Base-by-base conservation (phyloP, 257 asterid genomes). In the Handroanthus guayacan region DNA sequence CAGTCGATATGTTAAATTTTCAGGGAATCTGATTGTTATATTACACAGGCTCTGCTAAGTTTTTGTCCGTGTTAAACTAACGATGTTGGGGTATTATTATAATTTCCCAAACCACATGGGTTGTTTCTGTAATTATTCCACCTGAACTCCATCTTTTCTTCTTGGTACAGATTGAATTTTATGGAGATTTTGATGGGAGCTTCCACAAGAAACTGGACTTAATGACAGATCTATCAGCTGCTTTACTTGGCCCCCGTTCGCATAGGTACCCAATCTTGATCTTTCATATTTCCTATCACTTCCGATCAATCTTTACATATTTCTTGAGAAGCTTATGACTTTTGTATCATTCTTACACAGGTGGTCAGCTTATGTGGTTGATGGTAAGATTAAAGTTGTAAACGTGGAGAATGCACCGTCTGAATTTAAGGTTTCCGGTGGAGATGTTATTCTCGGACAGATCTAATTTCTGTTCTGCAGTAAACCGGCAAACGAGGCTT, bases 141-240 rank as follows among this genome's bases (percentile, higher is more conserved):
- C 14, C 50, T 64, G 39, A 16, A 39, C 54, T 37, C n/a, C 51
- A 60, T 65, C 20, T 74, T 64, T 5, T 67, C n/a, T 73, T 71
- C 20, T 64, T 55, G 50, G n/a, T 76, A 74, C 87, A 92, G 99
- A 89, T 95, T 78, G 99, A 95, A 68, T 95, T 95, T 79, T 95
- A 91, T 75, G 99, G 98, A 76, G 99, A 95, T 81, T 91, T 92
- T 60, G 99, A 95, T 52, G 98, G 96, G 75, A 92, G 97, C 86
- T 92, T 95, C 88, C 97, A 92, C 86, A 95, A 88, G 71, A 92
- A 89, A 75, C 86, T 95, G 78, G 97, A 92, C 85, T 83, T 95
- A 84, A 75, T 81, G 18, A 67, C 88, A 51, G 98, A 95, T 78
- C 86, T 95, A 78, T 89, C 96, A 9, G 86, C 90, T 55, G 99